Conservation (phyloP, 805 yeast genomes). For the Candida ipomoeae region DNA sequence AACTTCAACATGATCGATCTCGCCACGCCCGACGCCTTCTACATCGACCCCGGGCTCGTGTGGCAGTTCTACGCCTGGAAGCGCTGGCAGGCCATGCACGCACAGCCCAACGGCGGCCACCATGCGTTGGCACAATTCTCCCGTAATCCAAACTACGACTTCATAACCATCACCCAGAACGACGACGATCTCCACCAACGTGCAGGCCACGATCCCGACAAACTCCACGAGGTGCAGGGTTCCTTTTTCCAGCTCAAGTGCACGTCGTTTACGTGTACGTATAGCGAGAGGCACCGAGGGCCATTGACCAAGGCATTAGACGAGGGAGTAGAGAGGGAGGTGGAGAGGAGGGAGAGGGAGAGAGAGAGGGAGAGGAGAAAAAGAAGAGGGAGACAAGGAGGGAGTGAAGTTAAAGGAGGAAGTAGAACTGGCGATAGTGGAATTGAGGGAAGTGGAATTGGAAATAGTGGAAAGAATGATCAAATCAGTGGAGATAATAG, state of each 20-base stretch:
- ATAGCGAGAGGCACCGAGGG: slow-evolving; percentile 32
- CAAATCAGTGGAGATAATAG: no score
- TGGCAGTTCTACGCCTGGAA: slow-evolving; percentile 85
- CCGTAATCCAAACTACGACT: slow-evolving; percentile 24
- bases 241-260: slow-evolving; percentile 69
- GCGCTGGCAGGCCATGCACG: slow-evolving; percentile 58
- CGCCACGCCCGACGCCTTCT: slow-evolving; percentile 90
- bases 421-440: no score
- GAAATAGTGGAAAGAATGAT: no score
- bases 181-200: slow-evolving; percentile 72
- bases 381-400: background rate
- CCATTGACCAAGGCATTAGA: background rate
- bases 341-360: slow-evolving; percentile 19
- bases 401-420: no score
- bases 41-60: slow-evolving; percentile 75
- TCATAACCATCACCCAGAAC: slow-evolving; percentile 75
- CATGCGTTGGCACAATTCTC: slow-evolving; percentile 62
- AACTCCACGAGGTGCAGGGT: slow-evolving; percentile 75
- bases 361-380: slow-evolving; percentile 12
- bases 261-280: slow-evolving; percentile 71
- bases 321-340: slow-evolving; percentile 31
- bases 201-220: slow-evolving; percentile 53
- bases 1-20: slow-evolving; percentile 74
- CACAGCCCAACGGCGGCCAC: slow-evolving; percentile 75
- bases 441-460: no score